Conservation (phyloP, 306 rosid species). For the Morella rubra region DNA sequence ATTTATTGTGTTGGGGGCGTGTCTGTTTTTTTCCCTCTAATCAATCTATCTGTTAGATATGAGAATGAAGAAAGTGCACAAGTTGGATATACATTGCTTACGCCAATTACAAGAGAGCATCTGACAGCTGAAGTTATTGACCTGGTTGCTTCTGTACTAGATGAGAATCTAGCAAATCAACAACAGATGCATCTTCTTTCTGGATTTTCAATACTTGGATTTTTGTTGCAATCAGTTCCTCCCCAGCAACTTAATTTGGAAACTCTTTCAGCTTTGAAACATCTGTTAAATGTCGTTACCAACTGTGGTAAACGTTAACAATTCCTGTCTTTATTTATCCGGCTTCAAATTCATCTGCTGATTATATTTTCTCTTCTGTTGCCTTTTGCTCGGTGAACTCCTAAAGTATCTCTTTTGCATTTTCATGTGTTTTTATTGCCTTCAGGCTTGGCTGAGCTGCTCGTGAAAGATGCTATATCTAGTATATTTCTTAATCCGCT, state of each 20-base stretch:
- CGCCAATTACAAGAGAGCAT: constrained; percentile 50
- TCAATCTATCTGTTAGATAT: constrained; percentile 67
- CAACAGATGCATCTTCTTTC: constrained; percentile 98
- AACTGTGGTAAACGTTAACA: constrained; percentile 55
- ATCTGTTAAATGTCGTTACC: constrained; percentile 71
- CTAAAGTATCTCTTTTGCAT: constrained; percentile 21
- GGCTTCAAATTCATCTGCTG: not conserved
- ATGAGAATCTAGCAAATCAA: constrained; percentile 87
- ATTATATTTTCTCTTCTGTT: not conserved
- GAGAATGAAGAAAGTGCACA: constrained; percentile 52
- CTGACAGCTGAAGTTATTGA: constrained; percentile 79
- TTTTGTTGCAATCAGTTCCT: constrained; percentile 88
- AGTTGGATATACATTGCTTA: constrained; percentile 36
- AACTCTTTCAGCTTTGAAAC: constrained; percentile 83
- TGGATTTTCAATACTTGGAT: constrained; percentile 93
- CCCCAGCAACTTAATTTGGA: constrained; percentile 76
- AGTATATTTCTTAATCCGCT: constrained; percentile 89
- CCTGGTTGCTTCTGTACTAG: constrained; percentile 86
- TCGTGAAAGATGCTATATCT: constrained; percentile 76
- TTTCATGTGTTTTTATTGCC: constrained; percentile 19
- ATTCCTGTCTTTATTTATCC: constrained; percentile 7
- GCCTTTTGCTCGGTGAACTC: constrained; percentile 6
- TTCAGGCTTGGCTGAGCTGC: constrained; percentile 77
- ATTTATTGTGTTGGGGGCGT: constrained; percentile 98
- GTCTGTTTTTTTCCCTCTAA: constrained; percentile 90